Evolutionary conservation across 176 grass and related monocot species (phyloP).

Genomic region (Tillandsia fasciculata): DNA sequence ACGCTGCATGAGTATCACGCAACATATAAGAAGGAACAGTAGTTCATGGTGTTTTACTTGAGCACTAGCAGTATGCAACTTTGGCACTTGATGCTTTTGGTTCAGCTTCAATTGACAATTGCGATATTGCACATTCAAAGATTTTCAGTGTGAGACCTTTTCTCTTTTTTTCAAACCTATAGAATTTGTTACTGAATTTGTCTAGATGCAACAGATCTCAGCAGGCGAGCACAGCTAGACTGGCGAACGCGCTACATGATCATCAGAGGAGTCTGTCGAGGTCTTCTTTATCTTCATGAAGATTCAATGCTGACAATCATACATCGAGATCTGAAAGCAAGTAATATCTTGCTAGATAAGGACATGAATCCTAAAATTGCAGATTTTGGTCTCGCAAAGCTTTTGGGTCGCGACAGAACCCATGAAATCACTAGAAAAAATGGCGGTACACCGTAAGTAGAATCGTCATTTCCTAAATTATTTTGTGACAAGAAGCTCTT

Average conservation of each 20-base stretch:
- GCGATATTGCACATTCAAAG: too few species aligned
- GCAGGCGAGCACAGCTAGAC: conserved; percentile 1
- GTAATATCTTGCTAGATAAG: conserved; percentile 39
- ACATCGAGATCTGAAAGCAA: conserved; percentile 44
- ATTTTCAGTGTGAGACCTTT: not conserved
- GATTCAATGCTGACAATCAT: conserved; percentile 41
- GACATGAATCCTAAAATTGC: conserved; percentile 68
- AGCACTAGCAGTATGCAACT: too few species aligned
- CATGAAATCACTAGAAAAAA: conserved; percentile 39
- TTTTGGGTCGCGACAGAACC: conserved; percentile 23
- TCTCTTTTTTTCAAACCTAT: not conserved
- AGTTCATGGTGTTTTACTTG: too few species aligned
- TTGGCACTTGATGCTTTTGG: too few species aligned
- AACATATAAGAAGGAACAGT: too few species aligned
- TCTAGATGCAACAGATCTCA: conserved; percentile 18
- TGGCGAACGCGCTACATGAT: conserved; percentile 40
- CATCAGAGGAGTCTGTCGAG: conserved; percentile 33
- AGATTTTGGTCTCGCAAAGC: conserved; percentile 48
- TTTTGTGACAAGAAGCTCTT: too few species aligned
- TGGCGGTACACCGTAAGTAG: conserved; percentile 38
- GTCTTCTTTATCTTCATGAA: conserved; percentile 59
- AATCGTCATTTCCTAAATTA: too few species aligned
- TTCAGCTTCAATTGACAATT: too few species aligned
- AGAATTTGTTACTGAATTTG: not conserved
- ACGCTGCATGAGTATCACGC: not conserved